Base-by-base conservation (phyloP, 2,329 filamentous ascomycete genomes). In the Bipolaris victoriae region DNA sequence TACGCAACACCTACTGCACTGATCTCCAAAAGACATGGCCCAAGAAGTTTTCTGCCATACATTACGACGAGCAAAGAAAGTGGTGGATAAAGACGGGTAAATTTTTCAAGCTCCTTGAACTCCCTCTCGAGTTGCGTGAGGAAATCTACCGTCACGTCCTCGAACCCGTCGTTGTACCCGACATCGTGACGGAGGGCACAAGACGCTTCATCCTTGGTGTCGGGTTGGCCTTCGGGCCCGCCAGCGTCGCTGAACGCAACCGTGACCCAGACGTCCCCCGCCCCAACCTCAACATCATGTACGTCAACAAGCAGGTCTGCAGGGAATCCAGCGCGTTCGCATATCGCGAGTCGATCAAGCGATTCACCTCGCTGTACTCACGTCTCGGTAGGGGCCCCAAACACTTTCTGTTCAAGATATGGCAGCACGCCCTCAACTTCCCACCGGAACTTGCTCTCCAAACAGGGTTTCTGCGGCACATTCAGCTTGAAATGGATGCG, bases 41-140 rank as follows among this genome's bases (percentile, higher is more conserved):
- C 13, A 55, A 57, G 58, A 55, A 50, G 16, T 60, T 57, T 24
- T 13, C 40, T 1, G 36, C 58, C 3, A 13, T 45, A 24, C 61
- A 66, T 22, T 51, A 57, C 39, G 58, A 61, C 5, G 62, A 67
- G 33, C 63, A 61, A 22, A 15, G 16, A 2, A 5, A 51, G 7
- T 68, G 65, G 65, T 68, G 62, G 64, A 11, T 47, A 1, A 46
- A 29, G 7, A 68, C 49, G 5, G 62, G 57, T 9, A 55, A 61
- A 18, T 3, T 18, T 6, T 65, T 68, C 43, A 36, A 24, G 5
- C 26, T 68, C 1, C 26, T 66, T 1, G 35, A 60, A 3, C 52
- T 68, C 4, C 65, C 64, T 9, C 13, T 29, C 0, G 65, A 68
- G 44, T 7, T 66, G 33, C 57, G 64, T 6, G 41, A 60, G 5